phyloP scores from a whole-genome alignment of 352 stramenopile genomes.

The Pythium plurisporium region DNA sequence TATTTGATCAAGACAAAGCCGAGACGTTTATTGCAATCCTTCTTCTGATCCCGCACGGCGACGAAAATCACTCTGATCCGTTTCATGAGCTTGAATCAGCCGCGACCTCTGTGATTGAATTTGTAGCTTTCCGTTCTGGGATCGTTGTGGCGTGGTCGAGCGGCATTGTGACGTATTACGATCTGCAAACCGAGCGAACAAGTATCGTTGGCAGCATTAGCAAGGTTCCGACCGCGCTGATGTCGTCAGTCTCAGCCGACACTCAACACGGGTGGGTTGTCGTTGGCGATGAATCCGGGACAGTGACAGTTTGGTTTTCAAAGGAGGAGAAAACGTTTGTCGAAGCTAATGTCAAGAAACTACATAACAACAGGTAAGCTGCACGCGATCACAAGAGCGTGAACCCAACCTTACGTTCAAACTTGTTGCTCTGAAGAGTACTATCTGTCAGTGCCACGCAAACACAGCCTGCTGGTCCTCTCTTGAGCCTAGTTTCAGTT shows the following conservation, averaged over 20 bases:
- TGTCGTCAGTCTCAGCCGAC: not conserved
- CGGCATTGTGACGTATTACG: slow-evolving; percentile 4
- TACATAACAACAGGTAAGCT: slow-evolving; percentile 10
- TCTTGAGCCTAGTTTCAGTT: slow-evolving; percentile 22
- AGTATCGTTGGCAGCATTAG: not conserved
- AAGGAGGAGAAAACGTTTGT: not conserved
- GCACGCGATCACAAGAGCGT: not conserved
- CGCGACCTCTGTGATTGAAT: not conserved
- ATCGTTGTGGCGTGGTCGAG: slow-evolving; percentile 13
- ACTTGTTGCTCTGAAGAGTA: not conserved
- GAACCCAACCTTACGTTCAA: not conserved
- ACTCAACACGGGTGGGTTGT: not conserved
- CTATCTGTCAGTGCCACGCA: not conserved
- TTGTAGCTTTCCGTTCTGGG: not conserved
- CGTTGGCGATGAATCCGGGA: slow-evolving; percentile 1
- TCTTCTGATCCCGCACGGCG: not conserved
- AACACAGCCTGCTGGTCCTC: not conserved
- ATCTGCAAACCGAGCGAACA: not conserved
- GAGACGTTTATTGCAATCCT: slow-evolving; percentile 6
- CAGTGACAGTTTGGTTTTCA: not conserved
- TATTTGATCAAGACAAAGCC: not conserved
- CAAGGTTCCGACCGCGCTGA: not conserved
- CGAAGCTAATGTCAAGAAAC: not conserved
- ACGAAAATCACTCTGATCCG: not conserved
- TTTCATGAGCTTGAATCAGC: not conserved